phyloP scores from a whole-genome alignment of 345 rosid genomes.

The Salix dunnii region DNA sequence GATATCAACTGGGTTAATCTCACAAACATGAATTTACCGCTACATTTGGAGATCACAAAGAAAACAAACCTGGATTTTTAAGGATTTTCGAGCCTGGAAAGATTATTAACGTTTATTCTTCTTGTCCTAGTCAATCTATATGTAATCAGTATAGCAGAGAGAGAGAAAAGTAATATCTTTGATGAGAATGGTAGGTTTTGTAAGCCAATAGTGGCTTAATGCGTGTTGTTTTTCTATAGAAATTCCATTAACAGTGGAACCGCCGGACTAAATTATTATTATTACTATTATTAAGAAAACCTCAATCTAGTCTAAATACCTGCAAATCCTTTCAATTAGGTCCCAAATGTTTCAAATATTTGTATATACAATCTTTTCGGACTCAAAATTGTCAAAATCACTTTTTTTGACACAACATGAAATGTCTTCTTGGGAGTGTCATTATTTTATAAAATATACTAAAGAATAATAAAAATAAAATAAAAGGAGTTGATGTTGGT shows the following conservation, averaged over 20 bases:
- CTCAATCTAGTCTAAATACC: not conserved
- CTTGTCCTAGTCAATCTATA: not conserved
- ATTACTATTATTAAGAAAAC: not conserved
- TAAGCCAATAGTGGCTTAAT: not conserved
- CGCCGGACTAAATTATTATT: too few species aligned
- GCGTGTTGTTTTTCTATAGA: not conserved
- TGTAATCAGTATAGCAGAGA: not conserved
- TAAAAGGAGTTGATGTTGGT: too few species aligned
- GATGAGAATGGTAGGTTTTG: not conserved
- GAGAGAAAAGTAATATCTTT: not conserved
- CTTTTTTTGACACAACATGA: too few species aligned
- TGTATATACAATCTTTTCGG: too few species aligned
- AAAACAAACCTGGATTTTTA: conserved; percentile 1
- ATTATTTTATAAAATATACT: too few species aligned
- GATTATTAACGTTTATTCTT: not conserved
- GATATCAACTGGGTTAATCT: not conserved
- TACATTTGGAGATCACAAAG: not conserved
- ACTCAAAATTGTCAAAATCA: too few species aligned
- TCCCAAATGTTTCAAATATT: too few species aligned
- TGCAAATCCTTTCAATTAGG: too few species aligned
- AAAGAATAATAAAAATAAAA: too few species aligned
- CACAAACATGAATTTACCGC: not conserved
- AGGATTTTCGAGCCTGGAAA: not conserved
- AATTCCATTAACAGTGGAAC: not conserved
- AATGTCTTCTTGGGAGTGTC: too few species aligned